phyloP scores from a whole-genome alignment of 2,329 filamentous ascomycete species.

The Diplodia mutila region DNA sequence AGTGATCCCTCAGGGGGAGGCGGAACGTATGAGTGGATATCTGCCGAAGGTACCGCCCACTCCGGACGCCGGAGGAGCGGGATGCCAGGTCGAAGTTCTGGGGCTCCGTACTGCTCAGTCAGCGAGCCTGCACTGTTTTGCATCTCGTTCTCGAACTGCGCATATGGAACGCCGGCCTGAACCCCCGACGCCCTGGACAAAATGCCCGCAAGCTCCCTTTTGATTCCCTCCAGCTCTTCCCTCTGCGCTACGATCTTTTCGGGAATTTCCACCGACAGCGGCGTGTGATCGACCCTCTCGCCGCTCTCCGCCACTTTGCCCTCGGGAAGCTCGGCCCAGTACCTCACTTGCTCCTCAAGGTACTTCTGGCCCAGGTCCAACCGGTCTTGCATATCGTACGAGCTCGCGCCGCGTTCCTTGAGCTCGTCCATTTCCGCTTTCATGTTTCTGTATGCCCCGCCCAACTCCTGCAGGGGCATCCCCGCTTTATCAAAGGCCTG shows the following conservation, averaged over 20 bases:
- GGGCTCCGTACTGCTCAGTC: not conserved
- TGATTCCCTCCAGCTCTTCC: not conserved
- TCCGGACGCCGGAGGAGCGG: not conserved
- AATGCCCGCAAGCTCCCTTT: not conserved
- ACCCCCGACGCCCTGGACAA: not conserved
- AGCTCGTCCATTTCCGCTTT: not conserved
- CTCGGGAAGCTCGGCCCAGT: not conserved
- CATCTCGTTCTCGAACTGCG: not conserved
- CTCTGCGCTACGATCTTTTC: not conserved
- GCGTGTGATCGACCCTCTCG: not conserved
- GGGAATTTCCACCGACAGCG: not conserved
- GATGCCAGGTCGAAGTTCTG: not conserved
- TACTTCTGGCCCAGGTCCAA: not conserved
- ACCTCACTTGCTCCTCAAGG: not conserved
- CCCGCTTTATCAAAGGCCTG: not conserved
- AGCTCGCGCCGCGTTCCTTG: not conserved
- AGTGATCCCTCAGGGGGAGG: not conserved
- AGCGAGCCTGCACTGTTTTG: not conserved
- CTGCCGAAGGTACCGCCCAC: not conserved
- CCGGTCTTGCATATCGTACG: not conserved
- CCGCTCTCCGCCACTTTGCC: not conserved
- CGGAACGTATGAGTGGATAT: not conserved
- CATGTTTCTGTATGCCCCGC: slow-evolving; percentile 4
- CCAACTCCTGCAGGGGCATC: not conserved
- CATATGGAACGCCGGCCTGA: no score